Evolutionary conservation across 2,329 filamentous ascomycete genomes (phyloP).

Genomic region (Aspergillus sp.): DNA sequence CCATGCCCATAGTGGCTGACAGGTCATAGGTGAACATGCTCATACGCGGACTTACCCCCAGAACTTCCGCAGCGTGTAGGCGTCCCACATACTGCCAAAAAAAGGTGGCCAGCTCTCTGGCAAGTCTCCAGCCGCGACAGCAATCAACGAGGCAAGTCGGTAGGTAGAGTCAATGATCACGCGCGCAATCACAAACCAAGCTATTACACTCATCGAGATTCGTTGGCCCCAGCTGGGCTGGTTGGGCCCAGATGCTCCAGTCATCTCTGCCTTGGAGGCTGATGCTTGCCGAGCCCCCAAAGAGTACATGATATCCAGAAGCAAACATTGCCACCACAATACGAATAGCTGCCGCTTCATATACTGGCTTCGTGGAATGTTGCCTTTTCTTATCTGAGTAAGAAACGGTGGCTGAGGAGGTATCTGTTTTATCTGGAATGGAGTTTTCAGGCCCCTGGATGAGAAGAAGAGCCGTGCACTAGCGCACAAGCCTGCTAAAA

Average conservation of each 20-base stretch:
- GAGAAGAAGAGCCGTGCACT: slow-evolving; percentile 7
- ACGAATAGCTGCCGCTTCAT: slow-evolving; percentile 19
- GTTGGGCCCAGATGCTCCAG: not conserved
- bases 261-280: not conserved
- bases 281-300: not conserved
- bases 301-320: not conserved
- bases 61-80: slow-evolving; percentile 24
- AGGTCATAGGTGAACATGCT: not conserved
- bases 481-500: not conserved
- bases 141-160: slow-evolving; percentile 18
- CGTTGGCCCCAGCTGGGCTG: slow-evolving; percentile 6
- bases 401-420: slow-evolving; percentile 12
- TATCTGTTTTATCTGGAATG: slow-evolving; percentile 19
- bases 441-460: slow-evolving; percentile 19
- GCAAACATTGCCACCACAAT: not conserved
- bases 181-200: slow-evolving; percentile 15
- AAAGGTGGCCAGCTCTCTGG: slow-evolving; percentile 22
- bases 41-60: slow-evolving; percentile 23
- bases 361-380: slow-evolving; percentile 9
- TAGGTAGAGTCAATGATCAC: slow-evolving; percentile 19
- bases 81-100: slow-evolving; percentile 22
- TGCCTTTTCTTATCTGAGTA: not conserved
- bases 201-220: slow-evolving; percentile 7
- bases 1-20: not conserved
- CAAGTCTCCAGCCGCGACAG: slow-evolving; percentile 13